Evolutionary conservation across 148 eudicot genomes (phyloP), one percentile per base, ranked within the genome.

Genomic region (Pouteria glomerata): DNA sequence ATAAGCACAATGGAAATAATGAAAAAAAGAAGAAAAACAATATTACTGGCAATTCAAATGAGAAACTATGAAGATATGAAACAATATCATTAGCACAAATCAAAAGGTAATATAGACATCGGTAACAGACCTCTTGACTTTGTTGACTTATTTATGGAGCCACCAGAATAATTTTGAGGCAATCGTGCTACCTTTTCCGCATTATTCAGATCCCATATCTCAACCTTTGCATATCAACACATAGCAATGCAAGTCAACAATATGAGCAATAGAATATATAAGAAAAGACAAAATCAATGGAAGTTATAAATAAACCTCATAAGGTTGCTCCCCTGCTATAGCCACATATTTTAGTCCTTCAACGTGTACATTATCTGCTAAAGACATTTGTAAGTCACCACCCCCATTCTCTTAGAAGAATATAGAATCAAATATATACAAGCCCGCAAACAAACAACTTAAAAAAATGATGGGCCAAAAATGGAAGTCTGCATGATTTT

Each of bases 151-250:
- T 72, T 73, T 26, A 6, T 23, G 11, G 69, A 57, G 41, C 58
- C 85, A 63, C 45, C 73, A 76, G 80, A 68, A 45, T 70, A 67
- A 41, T 51, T 76, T 76, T 84, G 83, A 76, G 89, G 80, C 34
- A 93, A 62, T 57, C 51, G 81, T 35, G 66, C 74, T 70, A 91
- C 82, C 77, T 82, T 87, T 79, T 84, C 78, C 70, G 92, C 92
- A 79, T 84, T 73, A 77, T 84, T 82, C 52, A 89, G 87, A 83
- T 93, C 98, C 97, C 98, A 94, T 77, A 94, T 79, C 86, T 94
- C 98, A 82, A 89, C 97, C 97, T 91, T 76, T 59, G 73, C 75
- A 79, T 24, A 63, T 72, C 70, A 71, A 71, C 59, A 24, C 34
- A 73, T 42, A 47, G 41, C 58, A 50, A 62, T 18, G 21, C 70